Percentiles rank a stretch among this genome's conserved stretches.
phyloP scores from a whole-genome alignment of 2,329 filamentous ascomycete species.

The Dryadomyces quercus-mongolicae region DNA sequence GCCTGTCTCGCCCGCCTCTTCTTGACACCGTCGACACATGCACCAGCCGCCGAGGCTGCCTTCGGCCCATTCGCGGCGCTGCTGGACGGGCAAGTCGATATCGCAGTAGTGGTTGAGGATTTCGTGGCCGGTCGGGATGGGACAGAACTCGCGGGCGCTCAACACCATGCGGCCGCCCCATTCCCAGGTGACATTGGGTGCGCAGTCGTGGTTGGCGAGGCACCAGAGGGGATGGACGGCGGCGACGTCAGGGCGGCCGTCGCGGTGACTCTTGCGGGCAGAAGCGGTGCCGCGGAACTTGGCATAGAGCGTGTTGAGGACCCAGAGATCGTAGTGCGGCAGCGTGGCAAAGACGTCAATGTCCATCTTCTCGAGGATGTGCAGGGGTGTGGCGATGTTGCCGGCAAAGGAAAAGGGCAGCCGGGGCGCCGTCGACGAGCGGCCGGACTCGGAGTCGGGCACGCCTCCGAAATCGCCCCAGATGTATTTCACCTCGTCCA shows the following conservation, averaged over 20 bases:
- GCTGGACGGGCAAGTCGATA: constrained; percentile 60
- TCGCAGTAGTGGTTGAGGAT: constrained; percentile 94
- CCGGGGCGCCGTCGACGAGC: constrained; percentile 38
- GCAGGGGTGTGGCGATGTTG: constrained; percentile 62
- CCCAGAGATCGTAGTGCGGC: constrained; percentile 58
- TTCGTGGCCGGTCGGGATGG: constrained; percentile 69
- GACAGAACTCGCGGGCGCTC: constrained; percentile 37
- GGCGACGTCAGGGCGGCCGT: constrained; percentile 78
- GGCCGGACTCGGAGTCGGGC: constrained; percentile 18
- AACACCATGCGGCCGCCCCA: constrained; percentile 74
- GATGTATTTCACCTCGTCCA: constrained; percentile 53
- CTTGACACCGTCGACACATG: constrained; percentile 70
- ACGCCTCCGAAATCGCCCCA: constrained; percentile 51
- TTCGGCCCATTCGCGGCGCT: constrained; percentile 77
- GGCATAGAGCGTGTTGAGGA: constrained; percentile 82
- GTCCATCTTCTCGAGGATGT: constrained; percentile 75
- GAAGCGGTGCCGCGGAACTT: constrained; percentile 92
- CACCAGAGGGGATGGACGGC: constrained; percentile 96
- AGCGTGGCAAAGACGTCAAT: constrained; percentile 57
- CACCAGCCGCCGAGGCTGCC: constrained; percentile 84
- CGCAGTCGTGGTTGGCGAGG: constrained; percentile 89
- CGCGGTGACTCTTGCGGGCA: constrained; percentile 62
- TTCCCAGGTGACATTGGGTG: constrained; percentile 91
- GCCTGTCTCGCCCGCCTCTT: constrained; percentile 48
- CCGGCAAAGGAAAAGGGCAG: constrained; percentile 68